These are phyloP conservation scores for Avena sativa DNA, from an alignment of 176 grass and related monocot species.

Conservation along the genomic window DNA sequence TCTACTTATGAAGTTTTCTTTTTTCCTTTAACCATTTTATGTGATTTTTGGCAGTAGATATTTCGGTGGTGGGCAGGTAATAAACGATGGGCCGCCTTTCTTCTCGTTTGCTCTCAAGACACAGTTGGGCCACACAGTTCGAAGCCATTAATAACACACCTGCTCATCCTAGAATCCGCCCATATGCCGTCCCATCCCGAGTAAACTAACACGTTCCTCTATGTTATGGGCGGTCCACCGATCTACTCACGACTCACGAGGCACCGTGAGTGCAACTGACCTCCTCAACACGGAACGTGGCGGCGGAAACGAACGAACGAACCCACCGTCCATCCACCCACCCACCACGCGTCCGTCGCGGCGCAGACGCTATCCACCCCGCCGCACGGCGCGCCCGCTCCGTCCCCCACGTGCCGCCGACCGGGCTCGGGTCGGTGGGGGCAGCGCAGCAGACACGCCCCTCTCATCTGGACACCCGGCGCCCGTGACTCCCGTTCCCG, in stretches of 20 bases:
- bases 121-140: neutral
- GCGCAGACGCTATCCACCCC: neutral
- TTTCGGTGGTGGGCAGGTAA: too few relatives aligned
- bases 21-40: too few relatives aligned
- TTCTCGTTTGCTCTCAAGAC: neutral
- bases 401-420: constrained; percentile 13
- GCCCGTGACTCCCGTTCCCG: neutral
- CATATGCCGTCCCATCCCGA: too few relatives aligned
- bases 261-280: neutral
- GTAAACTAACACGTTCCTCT: too few relatives aligned
- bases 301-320: neutral
- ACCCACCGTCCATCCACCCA: neutral
- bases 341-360: neutral
- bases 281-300: neutral
- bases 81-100: too few relatives aligned
- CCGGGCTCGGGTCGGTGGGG: constrained; percentile 14
- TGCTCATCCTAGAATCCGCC: too few relatives aligned
- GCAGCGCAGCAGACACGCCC: neutral
- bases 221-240: too few relatives aligned
- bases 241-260: too few relatives aligned
- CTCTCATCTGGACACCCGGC: constrained; percentile 2
- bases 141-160: too few relatives aligned
- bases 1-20: too few relatives aligned
- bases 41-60: too few relatives aligned
- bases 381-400: neutral